These are phyloP conservation scores for Periconia macrospinosa DNA, from an alignment of 2,329 filamentous ascomycete species.

Conservation along the genomic window DNA sequence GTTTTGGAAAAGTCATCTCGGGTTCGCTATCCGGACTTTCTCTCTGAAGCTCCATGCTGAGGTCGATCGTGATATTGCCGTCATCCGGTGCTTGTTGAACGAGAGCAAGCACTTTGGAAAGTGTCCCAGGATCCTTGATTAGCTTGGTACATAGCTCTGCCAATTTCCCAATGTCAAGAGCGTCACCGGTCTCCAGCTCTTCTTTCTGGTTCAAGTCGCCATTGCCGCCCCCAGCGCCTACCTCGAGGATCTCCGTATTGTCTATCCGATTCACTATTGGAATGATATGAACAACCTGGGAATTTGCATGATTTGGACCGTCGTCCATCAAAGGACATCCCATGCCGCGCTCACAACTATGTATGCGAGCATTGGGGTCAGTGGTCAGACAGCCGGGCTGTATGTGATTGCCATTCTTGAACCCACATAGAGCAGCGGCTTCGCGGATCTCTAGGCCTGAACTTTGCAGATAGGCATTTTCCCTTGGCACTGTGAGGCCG, in stretches of 20 bases:
- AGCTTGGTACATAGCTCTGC: constrained; percentile 52
- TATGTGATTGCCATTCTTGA: constrained; percentile 70
- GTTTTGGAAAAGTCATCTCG: constrained; percentile 33
- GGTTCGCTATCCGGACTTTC: constrained; percentile 23
- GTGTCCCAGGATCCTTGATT: constrained; percentile 38
- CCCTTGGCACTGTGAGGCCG: constrained; percentile 40
- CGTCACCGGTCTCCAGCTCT: constrained; percentile 63
- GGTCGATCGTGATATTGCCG: constrained; percentile 23
- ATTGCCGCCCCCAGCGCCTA: constrained; percentile 77
- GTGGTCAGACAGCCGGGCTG: constrained; percentile 73
- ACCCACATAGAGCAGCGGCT: constrained; percentile 71
- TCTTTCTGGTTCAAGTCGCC: constrained; percentile 71
- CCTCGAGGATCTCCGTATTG: constrained; percentile 68
- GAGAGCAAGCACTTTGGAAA: constrained; percentile 39
- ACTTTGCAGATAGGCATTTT: constrained; percentile 23
- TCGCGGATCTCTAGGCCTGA: constrained; percentile 54
- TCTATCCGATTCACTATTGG: constrained; percentile 72
- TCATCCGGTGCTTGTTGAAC: constrained; percentile 28
- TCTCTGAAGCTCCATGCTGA: constrained; percentile 30
- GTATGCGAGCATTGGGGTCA: constrained; percentile 65
- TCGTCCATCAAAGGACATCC: constrained; percentile 56
- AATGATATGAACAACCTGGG: constrained; percentile 70
- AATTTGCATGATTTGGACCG: constrained; percentile 38
- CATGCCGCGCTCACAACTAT: constrained; percentile 81
- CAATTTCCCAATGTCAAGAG: constrained; percentile 54